Conservation (phyloP, 1,139 yeast genomes). For the Taphrina deformans region DNA sequence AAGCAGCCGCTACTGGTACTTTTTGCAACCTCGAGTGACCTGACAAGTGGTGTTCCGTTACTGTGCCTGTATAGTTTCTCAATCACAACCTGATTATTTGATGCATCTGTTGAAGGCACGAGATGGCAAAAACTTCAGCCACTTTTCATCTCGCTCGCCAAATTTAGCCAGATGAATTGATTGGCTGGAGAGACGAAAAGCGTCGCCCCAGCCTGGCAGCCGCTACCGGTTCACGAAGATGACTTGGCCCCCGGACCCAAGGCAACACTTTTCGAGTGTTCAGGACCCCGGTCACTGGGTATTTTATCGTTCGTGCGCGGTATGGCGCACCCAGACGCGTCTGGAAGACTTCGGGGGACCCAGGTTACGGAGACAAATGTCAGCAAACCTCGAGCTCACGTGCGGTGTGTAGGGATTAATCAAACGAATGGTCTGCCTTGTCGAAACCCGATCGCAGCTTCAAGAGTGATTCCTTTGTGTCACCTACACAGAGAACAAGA, state of each 20-base stretch:
- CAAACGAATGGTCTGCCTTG: constrained; percentile 11
- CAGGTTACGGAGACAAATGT: background rate
- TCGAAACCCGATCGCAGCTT: background rate
- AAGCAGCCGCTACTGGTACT: no score
- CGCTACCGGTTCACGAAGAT: no score
- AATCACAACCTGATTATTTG: no score
- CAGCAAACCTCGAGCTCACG: background rate
- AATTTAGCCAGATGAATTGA: background rate
- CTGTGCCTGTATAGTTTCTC: no score
- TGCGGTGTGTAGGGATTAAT: background rate
- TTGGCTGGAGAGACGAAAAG: background rate
- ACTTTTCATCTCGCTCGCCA: background rate
- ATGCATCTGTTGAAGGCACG: background rate
- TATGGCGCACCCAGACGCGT: background rate
- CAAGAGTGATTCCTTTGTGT: constrained; percentile 5
- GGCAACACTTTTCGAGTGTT: no score
- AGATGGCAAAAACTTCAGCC: background rate
- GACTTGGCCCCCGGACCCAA: no score
- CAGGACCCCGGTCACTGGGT: no score
- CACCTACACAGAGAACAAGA: constrained; percentile 8
- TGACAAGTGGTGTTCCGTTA: no score
- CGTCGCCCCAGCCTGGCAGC: background rate
- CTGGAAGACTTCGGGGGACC: background rate
- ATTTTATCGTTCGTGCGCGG: no score
- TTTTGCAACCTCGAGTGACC: no score